A percentile compares a stretch with the other conserved stretches of the same genome.
Conservation (phyloP, 345 rosid species). For the Brassica rapa region DNA sequence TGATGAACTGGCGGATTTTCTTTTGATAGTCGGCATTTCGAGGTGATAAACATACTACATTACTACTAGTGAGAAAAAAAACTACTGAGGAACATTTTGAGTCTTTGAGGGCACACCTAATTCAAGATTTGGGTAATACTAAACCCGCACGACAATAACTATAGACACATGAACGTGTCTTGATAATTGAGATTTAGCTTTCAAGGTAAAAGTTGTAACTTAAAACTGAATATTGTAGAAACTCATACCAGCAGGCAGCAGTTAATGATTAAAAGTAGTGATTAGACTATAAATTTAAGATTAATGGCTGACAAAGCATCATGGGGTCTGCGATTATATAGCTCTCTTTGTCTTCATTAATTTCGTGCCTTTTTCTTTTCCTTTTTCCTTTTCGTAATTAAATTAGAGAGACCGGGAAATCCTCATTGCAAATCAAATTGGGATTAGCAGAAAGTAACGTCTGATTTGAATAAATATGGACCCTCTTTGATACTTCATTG, state of each 20-base stretch:
- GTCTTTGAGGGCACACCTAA: constrained; percentile 13
- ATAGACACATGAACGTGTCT: constrained; percentile 34
- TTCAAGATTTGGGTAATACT: not conserved
- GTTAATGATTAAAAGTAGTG: constrained; percentile 11
- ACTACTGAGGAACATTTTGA: not conserved
- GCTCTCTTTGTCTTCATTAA: constrained; percentile 14
- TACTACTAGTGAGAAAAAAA: not conserved
- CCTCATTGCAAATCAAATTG: constrained; percentile 12
- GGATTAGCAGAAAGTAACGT: constrained; percentile 22
- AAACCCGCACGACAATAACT: constrained; percentile 7
- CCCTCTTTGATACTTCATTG: constrained; percentile 33
- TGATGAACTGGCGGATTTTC: not conserved
- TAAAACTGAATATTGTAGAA: constrained; percentile 23
- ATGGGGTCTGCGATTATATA: constrained; percentile 36
- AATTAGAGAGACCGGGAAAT: constrained; percentile 22
- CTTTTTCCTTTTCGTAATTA: constrained; percentile 7
- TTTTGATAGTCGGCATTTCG: not conserved
- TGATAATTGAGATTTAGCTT: constrained; percentile 36
- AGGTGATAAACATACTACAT: not conserved
- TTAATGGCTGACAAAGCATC: constrained; percentile 40
- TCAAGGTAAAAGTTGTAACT: constrained; percentile 33
- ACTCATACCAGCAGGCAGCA: constrained; percentile 36
- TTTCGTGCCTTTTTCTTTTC: not conserved
- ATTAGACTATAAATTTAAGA: constrained; percentile 6
- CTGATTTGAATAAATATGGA: constrained; percentile 27